Base-by-base conservation (phyloP, 768 basidiomycete genomes). In the Serendipita sp. region DNA sequence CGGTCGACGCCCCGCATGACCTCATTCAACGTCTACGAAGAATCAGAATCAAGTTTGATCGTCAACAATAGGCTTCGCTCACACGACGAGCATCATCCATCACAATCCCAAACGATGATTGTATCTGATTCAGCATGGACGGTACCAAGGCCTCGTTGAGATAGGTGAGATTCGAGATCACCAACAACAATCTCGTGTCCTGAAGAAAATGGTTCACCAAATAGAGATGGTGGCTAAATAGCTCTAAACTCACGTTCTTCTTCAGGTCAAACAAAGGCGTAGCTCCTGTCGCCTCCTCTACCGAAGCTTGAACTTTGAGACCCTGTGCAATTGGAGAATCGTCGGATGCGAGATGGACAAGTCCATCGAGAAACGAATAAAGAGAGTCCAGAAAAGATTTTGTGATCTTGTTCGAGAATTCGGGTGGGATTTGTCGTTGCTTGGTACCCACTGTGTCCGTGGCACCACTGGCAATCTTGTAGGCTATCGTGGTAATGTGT, bases 181-280 rank as follows among this genome's bases (percentile, higher is more conserved):
- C 90, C 42, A 97, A 75, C 16, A 99, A 78, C 50, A 94, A 77
- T 48, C 95, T 83, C 16, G 81, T 87, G 69, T 95, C 88, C 94
- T 96, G 65, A 51, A n/a, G n/a, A n/a, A 26, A 26, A n/a, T 28
- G 1, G 31, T 13, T 33, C 34, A 42, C 0, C 42, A 11, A n/a
- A 44, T 30, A 20, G n/a, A 61, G 42, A 9, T 42, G 28, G 30
- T 22, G 24, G 22, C 9, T 20, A n/a, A 9, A 14, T 38, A 2
- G 14, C 7, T 7, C 7, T 1, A 38, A 38, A 50, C 64, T n/a
- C 33, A 64, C 61, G 34, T 42, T 50, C 20, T 53, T 30, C 20
- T 41, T 45, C 33, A 64, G 34, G 28, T 63, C 43, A 28, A 58
- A 58, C 9, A 33, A n/a, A 22, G 53, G 53, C 30, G 22, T n/a